Conservation (phyloP, 2,329 filamentous ascomycete genomes). For the Botrytis paeoniae region DNA sequence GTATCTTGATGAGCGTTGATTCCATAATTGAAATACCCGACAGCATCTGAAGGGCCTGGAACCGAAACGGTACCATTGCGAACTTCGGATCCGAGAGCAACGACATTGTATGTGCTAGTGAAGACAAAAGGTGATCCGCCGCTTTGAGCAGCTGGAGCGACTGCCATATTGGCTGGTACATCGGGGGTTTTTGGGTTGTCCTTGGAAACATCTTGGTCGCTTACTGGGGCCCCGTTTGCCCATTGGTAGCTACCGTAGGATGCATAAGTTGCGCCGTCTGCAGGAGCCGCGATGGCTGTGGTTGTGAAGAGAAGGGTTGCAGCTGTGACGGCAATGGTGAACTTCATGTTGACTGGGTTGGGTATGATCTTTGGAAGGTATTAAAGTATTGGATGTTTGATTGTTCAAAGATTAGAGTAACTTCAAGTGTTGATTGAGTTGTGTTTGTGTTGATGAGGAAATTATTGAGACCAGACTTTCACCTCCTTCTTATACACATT, state of each 20-base stretch:
- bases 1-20: conserved; percentile 43
- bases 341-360: conserved; percentile 15
- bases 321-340: not conserved
- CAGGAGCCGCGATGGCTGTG: not conserved
- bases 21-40: conserved; percentile 48
- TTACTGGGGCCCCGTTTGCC: not conserved
- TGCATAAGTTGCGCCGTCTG: conserved; percentile 1
- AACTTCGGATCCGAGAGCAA: conserved; percentile 47
- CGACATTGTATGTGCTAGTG: conserved; percentile 46
- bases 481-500: not conserved
- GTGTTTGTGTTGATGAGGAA: conserved; percentile 1
- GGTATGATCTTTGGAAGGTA: not conserved
- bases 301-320: not conserved
- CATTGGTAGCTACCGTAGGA: conserved; percentile 6
- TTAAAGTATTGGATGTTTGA: not conserved
- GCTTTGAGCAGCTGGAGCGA: not conserved
- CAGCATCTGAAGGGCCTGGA: conserved; percentile 41
- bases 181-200: conserved; percentile 15
- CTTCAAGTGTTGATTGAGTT: not conserved
- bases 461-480: not conserved
- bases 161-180: conserved; percentile 14
- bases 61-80: conserved; percentile 40
- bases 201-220: conserved; percentile 8
- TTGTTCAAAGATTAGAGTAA: not conserved
- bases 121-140: conserved; percentile 37